Base-by-base conservation (phyloP, 371 early-diverging fungal species). In the Mortierella sp. region DNA sequence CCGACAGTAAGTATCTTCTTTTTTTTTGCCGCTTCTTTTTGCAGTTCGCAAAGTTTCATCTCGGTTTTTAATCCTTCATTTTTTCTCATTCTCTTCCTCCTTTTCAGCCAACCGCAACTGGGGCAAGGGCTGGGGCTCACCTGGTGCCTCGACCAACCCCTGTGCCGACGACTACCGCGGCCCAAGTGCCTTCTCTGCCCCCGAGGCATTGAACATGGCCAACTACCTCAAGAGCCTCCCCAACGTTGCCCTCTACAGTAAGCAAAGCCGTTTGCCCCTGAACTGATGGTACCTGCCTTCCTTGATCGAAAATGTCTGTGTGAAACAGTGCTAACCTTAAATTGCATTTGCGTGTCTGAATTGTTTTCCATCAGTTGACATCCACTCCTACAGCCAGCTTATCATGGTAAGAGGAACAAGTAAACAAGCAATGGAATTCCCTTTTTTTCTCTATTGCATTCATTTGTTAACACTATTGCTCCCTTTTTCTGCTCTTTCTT, bases 121-220 rank as follows among this genome's bases (percentile, higher is more conserved):
- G 88, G 80, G 75, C 69, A 78, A 61, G 64, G 72, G 91, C 73
- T 92, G 93, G 93, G 88, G 88, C 69, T 74, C 83, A 26, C 90
- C 90, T 11, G 93, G 94, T 10, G 80, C 89, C 40, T 90, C 91
- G 21, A 74, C 69, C 77, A 59, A 71, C 75, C 91, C 93, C 24
- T 87, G 83, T 72, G 79, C 89, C 8, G 91, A 93, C n/a, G 88
- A 87, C 55, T 93, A 92, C 88, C 89, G 80, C 75, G 94, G 94
- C 3, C 90, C 91, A 2, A 72, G 74, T 11, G 89, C 91, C 24
- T 89, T 79, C 64, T 90, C 90, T 28, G 88, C 91, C 34, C 91
- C 90, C 50, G 93, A 93, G 73, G 89, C 89, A 3, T 74, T 82
- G 64, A 92, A 90, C 43, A 69, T 91, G 21, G 84, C 75, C 54